Base-by-base conservation (phyloP, 306 rosid species). In the Ochetophila trinervis region DNA sequence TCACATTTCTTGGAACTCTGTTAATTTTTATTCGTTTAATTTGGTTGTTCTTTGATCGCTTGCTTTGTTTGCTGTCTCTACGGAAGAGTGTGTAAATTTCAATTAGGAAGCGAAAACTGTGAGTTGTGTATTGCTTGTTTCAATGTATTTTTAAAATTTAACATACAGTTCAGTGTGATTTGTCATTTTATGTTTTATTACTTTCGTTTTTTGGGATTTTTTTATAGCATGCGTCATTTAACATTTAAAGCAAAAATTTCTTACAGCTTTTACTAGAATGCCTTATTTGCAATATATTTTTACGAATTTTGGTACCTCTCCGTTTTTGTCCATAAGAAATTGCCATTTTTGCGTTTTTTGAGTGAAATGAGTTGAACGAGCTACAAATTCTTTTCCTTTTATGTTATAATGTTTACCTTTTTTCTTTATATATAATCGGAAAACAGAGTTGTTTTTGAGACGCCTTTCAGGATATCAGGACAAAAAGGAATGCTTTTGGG, bases 31-130 rank as follows among this genome's bases (percentile, higher is more conserved):
- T 36, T 36, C 6, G 10, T 36, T 40, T 40, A 40, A 6, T 40
- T 10, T 40, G 15, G 45, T 40, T 9, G 10, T 40, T 12, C 12
- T 9, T 8, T 40, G 45, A 40, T 40, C 45, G 15, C 32, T 40
- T 40, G 45, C 45, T 10, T 9, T 0, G 10, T 8, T 40, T 40
- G 11, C 12, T 40, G 32, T 2, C 32, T 27, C 51, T 74, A 15
- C 20, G 15, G 8, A 32, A 57, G 19, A 57, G 44, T 24, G 62
- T 32, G 42, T 8, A 13, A 15, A 4, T 4, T 30, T 27, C 5
- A 12, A 52, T 35, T 0, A 45, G 40, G 27, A 72, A 72, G 40
- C 59, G 53, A 69, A 49, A 54, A 5, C 17, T 70, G 53, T 17
- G 27, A 53, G 63, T 42, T 67, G 32, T 13, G 53, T 67, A 49